Percentiles rank a stretch among this genome's conserved stretches.
Evolutionary conservation across 2,329 filamentous ascomycete genomes (phyloP).

Genomic region (Botrytis fragariae): DNA sequence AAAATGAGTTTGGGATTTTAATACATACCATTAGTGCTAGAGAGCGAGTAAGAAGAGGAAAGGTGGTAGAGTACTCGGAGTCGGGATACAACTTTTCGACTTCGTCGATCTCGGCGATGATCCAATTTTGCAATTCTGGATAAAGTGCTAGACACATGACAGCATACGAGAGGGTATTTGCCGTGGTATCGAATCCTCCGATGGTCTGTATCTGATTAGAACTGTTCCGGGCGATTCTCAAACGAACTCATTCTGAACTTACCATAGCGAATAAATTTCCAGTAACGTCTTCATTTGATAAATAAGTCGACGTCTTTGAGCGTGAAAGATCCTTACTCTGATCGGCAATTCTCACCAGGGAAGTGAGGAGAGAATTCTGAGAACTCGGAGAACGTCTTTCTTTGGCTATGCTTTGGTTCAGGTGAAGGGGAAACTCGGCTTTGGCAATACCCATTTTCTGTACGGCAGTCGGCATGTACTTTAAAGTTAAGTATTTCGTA

Average conservation of each 20-base stretch:
- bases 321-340: constrained; percentile 3
- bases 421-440: not conserved
- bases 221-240: not conserved
- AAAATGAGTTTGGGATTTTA: not conserved
- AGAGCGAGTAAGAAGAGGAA: constrained; percentile 19
- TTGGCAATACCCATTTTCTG: constrained; percentile 4
- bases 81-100: not conserved
- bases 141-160: constrained; percentile 47
- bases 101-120: constrained; percentile 46
- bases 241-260: not conserved
- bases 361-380: constrained; percentile 15
- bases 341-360: constrained; percentile 14
- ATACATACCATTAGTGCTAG: constrained; percentile 39
- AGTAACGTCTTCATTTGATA: constrained; percentile 23
- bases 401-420: not conserved
- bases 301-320: constrained; percentile 1
- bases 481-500: not conserved
- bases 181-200: constrained; percentile 50
- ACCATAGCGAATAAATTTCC: constrained; percentile 35
- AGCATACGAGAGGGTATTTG: constrained; percentile 50
- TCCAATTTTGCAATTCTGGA: constrained; percentile 51
- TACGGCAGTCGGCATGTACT: not conserved
- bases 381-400: constrained; percentile 22
- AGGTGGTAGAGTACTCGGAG: constrained; percentile 21
- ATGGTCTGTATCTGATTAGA: constrained; percentile 32